These are phyloP conservation scores for Straminergon stramineum DNA, from an alignment of 225 moss, liverwort and hornwort genomes.

Conservation along the genomic window DNA sequence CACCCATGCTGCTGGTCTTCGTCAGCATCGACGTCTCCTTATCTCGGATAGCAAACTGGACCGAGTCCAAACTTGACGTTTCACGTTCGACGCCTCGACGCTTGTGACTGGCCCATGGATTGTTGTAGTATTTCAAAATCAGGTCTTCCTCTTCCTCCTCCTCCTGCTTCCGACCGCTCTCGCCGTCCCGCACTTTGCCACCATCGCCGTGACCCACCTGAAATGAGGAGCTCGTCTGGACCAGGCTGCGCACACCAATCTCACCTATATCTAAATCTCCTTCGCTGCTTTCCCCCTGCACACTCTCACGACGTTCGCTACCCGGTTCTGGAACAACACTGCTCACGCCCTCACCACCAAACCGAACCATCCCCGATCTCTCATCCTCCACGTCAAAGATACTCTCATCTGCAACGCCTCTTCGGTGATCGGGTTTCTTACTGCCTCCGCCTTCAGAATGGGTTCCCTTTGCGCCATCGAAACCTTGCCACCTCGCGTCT, in stretches of 20 bases:
- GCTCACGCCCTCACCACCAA: conserved; percentile 77
- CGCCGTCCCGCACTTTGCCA: conserved; percentile 37
- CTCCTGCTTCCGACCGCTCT: conserved; percentile 41
- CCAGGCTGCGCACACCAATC: conserved; percentile 29
- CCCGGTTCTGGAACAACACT: conserved; percentile 84
- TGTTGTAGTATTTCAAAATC: conserved; percentile 84
- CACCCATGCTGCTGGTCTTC: conserved; percentile 50
- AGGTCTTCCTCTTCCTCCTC: conserved; percentile 80
- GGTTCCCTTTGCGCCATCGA: conserved; percentile 46
- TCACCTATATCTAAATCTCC: conserved; percentile 51
- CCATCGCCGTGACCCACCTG: conserved; percentile 26
- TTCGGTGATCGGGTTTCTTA: conserved; percentile 49
- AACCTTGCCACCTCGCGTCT: conserved; percentile 75
- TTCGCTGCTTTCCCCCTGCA: conserved; percentile 77
- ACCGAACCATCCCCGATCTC: conserved; percentile 52
- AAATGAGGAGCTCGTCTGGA: conserved; percentile 32
- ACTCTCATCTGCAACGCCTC: conserved; percentile 38
- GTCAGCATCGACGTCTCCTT: conserved; percentile 28
- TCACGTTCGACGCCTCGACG: conserved; percentile 74
- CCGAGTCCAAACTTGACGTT: conserved; percentile 26
- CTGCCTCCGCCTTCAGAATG: conserved; percentile 25
- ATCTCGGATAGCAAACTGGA: conserved; percentile 24
- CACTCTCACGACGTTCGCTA: conserved; percentile 71
- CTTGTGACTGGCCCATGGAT: conserved; percentile 83
- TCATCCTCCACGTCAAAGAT: conserved; percentile 25